Evolutionary conservation across 306 rosid genomes (phyloP).

Genomic region (Aeschynomene evenia): DNA sequence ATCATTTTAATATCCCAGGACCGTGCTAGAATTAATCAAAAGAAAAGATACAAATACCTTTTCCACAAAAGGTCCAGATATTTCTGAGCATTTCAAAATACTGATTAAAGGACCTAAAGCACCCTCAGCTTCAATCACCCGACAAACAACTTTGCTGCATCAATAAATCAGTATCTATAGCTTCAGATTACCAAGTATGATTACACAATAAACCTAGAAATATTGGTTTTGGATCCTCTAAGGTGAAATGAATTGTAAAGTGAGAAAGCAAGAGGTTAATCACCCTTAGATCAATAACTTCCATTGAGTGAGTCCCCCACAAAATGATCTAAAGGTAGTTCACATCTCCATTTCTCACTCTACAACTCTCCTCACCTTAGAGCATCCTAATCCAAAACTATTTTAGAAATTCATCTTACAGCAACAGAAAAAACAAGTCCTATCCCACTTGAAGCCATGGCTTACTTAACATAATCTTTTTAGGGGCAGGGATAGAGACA

Average conservation of each 20-base stretch:
- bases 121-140: slow-evolving; percentile 67
- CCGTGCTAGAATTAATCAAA: slow-evolving; percentile 7
- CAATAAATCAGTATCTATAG: slow-evolving; percentile 20
- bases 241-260: too few relatives aligned
- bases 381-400: background rate
- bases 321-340: too few relatives aligned
- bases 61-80: slow-evolving; percentile 46
- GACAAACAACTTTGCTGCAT: slow-evolving; percentile 75
- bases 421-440: background rate
- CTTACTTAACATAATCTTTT: slow-evolving; percentile 3
- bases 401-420: background rate
- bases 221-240: too few relatives aligned
- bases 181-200: slow-evolving; percentile 8
- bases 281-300: too few relatives aligned
- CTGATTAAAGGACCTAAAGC: slow-evolving; percentile 56
- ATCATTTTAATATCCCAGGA: background rate
- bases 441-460: background rate
- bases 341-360: too few relatives aligned
- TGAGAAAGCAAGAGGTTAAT: too few relatives aligned
- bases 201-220: background rate
- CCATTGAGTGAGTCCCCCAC: too few relatives aligned
- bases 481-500: too few relatives aligned
- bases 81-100: slow-evolving; percentile 50
- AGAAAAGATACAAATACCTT: slow-evolving; percentile 49
- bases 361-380: too few relatives aligned